Evolutionary conservation across 2,329 filamentous ascomycete genomes (phyloP), one percentile per base, ranked within the genome.

Genomic region (Dactylella cylindrospora): DNA sequence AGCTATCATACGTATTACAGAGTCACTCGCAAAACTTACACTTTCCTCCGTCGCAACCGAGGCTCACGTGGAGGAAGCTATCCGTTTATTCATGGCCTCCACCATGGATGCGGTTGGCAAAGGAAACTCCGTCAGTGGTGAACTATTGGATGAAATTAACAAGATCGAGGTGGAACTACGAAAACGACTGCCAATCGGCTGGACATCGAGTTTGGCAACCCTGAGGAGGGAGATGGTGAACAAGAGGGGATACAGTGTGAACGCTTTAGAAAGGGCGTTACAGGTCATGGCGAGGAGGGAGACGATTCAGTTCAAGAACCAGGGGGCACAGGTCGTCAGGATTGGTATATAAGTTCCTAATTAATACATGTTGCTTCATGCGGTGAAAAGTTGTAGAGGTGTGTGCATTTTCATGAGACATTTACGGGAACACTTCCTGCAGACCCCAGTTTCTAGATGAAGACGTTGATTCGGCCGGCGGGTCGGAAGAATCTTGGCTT

Each of bases 51-150:
- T 96, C 33, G 93, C 91, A 1, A 90, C 86, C 0, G 91, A 96
- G 73, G 79, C 83, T 39, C 93, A 98, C 70, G 93, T 98, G 46
- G 91, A 98, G 70, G 93, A 98, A 76, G 93, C 93, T 2, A 98
- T 98, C 69, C 85, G 93, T 0, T 80, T 98, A 12, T 98, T 98
- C 84, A 77, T 98, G 23, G 93, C 90, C 66, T 90, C 85, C 2
- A 98, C 93, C 54, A 97, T 98, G 93, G 91, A 98, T 70, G 93
- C 93, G 5, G 90, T 97, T 53, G 91, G 88, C 60, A 89, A 95
- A 70, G 91, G 90, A 61, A 85, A 86, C 67, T 87, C 85, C 66
- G 82, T 87, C 68, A 90, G 84, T 70, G 85, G 88, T 65, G 91
- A 97, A 74, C 77, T 97, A 52, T 91, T 94, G 74, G 89, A 95